Evolutionary conservation across 75 land plant species (phyloP).

Genomic region (Ceratopteris richardii): DNA sequence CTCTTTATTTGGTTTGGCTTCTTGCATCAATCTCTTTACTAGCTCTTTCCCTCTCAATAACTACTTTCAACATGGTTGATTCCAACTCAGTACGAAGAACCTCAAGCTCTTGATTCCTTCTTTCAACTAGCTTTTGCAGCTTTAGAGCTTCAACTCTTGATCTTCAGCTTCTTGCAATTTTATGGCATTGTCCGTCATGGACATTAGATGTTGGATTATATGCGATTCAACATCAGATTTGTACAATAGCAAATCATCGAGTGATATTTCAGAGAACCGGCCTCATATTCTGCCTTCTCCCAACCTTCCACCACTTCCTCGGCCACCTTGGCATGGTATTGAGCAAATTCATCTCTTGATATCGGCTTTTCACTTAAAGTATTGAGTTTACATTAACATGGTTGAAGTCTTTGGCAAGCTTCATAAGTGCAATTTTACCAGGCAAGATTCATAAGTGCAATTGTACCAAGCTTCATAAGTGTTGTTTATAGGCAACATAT

Average conservation of each 20-base stretch:
- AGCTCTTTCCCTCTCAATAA: conserved; percentile 18
- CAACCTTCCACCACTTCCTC: too few species aligned
- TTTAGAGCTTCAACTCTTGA: conserved; percentile 43
- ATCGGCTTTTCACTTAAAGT: too few species aligned
- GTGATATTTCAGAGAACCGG: conserved; percentile 37
- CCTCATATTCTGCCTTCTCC: conserved; percentile 64
- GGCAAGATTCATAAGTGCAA: conserved; percentile 50
- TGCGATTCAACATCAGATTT: conserved; percentile 34
- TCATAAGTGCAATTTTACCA: conserved; percentile 56
- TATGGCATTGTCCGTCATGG: too few species aligned
- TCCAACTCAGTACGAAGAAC: conserved; percentile 34
- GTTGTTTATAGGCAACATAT: conserved; percentile 25
- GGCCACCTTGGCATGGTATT: too few species aligned
- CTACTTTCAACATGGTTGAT: conserved; percentile 37
- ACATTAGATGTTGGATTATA: conserved; percentile 1
- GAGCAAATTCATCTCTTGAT: too few species aligned
- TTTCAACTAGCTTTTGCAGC: conserved; percentile 32
- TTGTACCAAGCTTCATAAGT: conserved; percentile 20
- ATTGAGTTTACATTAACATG: too few species aligned
- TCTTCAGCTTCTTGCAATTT: conserved; percentile 52
- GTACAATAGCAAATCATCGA: conserved; percentile 36
- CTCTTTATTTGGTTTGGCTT: conserved; percentile 41
- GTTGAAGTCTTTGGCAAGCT: conserved; percentile 59
- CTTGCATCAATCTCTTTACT: conserved; percentile 32
- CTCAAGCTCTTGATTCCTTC: conserved; percentile 41